Conservation (phyloP, 768 basidiomycete species). For the Lactifluus hygrophoroides region DNA sequence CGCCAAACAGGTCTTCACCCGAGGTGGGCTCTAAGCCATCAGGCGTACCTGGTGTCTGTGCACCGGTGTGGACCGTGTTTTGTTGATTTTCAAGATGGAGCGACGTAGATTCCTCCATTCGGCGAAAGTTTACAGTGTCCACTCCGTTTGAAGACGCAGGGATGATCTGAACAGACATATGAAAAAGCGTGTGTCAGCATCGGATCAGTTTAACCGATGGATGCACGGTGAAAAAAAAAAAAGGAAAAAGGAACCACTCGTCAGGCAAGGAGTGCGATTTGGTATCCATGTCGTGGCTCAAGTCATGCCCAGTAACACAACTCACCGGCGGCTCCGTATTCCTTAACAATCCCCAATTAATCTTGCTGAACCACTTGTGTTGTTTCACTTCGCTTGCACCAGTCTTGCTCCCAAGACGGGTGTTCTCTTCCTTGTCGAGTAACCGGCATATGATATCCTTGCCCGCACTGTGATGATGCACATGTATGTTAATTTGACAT, state of each 20-base stretch:
- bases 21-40: slow-evolving; percentile 38
- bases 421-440: slow-evolving; percentile 86
- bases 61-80: slow-evolving; percentile 27
- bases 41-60: slow-evolving; percentile 33
- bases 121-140: slow-evolving; percentile 86
- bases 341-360: slow-evolving; percentile 94
- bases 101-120: slow-evolving; percentile 83
- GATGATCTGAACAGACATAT: slow-evolving; percentile 52
- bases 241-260: not conserved
- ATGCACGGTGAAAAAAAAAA: not conserved
- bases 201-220: not conserved
- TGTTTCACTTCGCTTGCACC: slow-evolving; percentile 98
- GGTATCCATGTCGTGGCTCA: not conserved
- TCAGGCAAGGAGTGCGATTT: not conserved
- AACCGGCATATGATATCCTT: slow-evolving; percentile 84
- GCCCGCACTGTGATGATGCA: slow-evolving; percentile 48
- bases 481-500: slow-evolving; percentile 6
- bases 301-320: slow-evolving; percentile 3
- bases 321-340: slow-evolving; percentile 89
- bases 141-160: slow-evolving; percentile 68
- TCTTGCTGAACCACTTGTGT: slow-evolving; percentile 95
- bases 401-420: slow-evolving; percentile 80
- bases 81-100: slow-evolving; percentile 65
- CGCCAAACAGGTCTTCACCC: slow-evolving; percentile 69
- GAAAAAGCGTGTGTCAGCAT: not conserved